A percentile compares a stretch with the other conserved stretches of the same genome.
phyloP scores from a whole-genome alignment of 768 basidiomycete species.

The Lentinula detonsa region DNA sequence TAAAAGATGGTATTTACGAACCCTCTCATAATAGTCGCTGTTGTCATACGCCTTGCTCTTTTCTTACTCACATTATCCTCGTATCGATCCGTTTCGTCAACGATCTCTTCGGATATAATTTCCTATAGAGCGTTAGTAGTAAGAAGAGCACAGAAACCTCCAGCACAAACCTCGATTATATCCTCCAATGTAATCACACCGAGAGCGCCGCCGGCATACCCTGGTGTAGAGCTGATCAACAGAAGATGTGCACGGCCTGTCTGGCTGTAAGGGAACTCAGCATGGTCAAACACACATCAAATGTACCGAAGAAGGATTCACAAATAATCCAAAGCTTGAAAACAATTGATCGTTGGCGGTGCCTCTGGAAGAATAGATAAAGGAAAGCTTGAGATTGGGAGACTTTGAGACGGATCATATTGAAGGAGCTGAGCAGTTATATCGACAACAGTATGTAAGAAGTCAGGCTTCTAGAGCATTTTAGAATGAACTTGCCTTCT shows the following conservation, averaged over 20 bases:
- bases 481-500: slow-evolving; percentile 46
- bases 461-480: neutral
- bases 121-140: slow-evolving; percentile 44
- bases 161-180: slow-evolving; percentile 56
- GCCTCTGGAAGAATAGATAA: slow-evolving; percentile 90
- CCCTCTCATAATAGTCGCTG: slow-evolving; percentile 77
- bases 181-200: slow-evolving; percentile 92
- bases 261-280: slow-evolving; percentile 46
- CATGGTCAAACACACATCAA: neutral
- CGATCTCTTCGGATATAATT: slow-evolving; percentile 94
- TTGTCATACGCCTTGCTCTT: slow-evolving; percentile 64
- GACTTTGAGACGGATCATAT: slow-evolving; percentile 80
- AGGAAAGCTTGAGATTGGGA: slow-evolving; percentile 68
- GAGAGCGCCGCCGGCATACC: slow-evolving; percentile 74
- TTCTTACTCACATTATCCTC: slow-evolving; percentile 82
- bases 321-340: slow-evolving; percentile 95
- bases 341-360: slow-evolving; percentile 81
- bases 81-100: slow-evolving; percentile 91
- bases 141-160: neutral
- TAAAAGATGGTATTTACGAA: slow-evolving; percentile 22
- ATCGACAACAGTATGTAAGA: neutral
- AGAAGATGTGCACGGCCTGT: slow-evolving; percentile 92
- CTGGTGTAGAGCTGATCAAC: slow-evolving; percentile 80
- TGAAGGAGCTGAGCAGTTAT: slow-evolving; percentile 58
- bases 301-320: slow-evolving; percentile 23